Conservation (phyloP, 2,329 filamentous ascomycete species). For the Trichophyton rubrum region DNA sequence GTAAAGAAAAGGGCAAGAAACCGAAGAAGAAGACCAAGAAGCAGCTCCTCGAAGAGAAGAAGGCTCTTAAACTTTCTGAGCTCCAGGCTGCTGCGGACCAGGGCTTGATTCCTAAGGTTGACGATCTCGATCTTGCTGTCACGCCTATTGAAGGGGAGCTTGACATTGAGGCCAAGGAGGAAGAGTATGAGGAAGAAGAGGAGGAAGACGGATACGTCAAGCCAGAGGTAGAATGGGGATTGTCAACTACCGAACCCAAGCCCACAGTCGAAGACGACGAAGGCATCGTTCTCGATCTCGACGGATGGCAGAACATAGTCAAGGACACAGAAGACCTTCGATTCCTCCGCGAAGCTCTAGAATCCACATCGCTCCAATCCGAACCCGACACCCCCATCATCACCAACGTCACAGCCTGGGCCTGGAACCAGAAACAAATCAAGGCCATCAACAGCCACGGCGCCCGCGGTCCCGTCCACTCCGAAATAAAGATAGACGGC, state of each 20-base stretch:
- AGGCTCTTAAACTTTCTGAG: slow-evolving; percentile 37
- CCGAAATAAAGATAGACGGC: slow-evolving; percentile 45
- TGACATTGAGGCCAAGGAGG: slow-evolving; percentile 13
- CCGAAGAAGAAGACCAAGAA: slow-evolving; percentile 68
- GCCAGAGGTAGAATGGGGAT: slow-evolving; percentile 46
- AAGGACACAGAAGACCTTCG: slow-evolving; percentile 57
- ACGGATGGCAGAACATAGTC: slow-evolving; percentile 56
- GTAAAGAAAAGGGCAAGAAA: slow-evolving; percentile 41
- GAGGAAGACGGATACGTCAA: slow-evolving; percentile 25
- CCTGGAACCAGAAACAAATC: slow-evolving; percentile 60
- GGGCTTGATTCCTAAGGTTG: slow-evolving; percentile 3
- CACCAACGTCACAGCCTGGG: slow-evolving; percentile 50
- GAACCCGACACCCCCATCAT: slow-evolving; percentile 46
- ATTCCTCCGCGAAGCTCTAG: slow-evolving; percentile 43
- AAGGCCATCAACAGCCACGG: slow-evolving; percentile 54
- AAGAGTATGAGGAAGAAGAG: slow-evolving; percentile 5
- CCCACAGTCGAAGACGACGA: slow-evolving; percentile 56
- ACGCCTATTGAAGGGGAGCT: slow-evolving; percentile 6
- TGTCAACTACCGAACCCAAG: slow-evolving; percentile 47
- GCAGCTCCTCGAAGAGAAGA: slow-evolving; percentile 56
- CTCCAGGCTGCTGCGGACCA: slow-evolving; percentile 9
- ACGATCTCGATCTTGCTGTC: slow-evolving; percentile 3
- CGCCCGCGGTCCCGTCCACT: slow-evolving; percentile 41
- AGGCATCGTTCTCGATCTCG: slow-evolving; percentile 52
- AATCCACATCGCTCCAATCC: slow-evolving; percentile 23